Conservation (phyloP, 106 monocot genomes). For the Posidonia australis region DNA sequence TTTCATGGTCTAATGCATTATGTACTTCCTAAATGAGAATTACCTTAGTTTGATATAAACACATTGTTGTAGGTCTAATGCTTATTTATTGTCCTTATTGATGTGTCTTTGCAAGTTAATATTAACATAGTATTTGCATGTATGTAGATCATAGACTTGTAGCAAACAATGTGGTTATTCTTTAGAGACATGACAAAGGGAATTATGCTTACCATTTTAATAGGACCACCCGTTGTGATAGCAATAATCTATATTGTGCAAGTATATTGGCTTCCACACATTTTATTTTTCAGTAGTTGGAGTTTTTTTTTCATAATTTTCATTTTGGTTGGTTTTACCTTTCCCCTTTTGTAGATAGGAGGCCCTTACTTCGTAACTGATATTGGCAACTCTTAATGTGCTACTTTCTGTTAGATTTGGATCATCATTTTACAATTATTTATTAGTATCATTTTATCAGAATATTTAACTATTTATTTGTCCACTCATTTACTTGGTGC, state of each 20-base stretch:
- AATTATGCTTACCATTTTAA: conserved; percentile 55
- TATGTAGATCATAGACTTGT: conserved; percentile 66
- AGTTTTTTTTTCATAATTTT: not conserved
- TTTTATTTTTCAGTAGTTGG: not conserved
- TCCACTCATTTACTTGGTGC: too few relatives aligned
- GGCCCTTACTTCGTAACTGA: conserved; percentile 95
- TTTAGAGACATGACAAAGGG: conserved; percentile 78
- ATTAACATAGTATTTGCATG: conserved; percentile 5
- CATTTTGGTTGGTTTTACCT: not conserved
- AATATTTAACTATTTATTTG: not conserved
- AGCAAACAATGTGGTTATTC: conserved; percentile 95
- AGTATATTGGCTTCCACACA: conserved; percentile 19
- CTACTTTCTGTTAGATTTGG: not conserved
- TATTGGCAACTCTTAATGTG: conserved; percentile 3
- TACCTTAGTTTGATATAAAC: too few relatives aligned
- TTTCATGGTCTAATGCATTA: too few relatives aligned
- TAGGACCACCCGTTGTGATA: conserved; percentile 90
- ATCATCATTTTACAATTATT: not conserved
- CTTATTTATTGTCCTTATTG: too few relatives aligned
- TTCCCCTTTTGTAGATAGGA: conserved; percentile 53
- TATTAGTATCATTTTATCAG: not conserved
- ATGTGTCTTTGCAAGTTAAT: too few relatives aligned
- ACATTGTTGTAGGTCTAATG: too few relatives aligned
- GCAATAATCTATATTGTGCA: conserved; percentile 80
- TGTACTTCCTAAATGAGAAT: too few relatives aligned